Evolutionary conservation across 2,329 filamentous ascomycete genomes (phyloP), one percentile per base, ranked within the genome.

Genomic region (Alternaria hordeiaustralica): DNA sequence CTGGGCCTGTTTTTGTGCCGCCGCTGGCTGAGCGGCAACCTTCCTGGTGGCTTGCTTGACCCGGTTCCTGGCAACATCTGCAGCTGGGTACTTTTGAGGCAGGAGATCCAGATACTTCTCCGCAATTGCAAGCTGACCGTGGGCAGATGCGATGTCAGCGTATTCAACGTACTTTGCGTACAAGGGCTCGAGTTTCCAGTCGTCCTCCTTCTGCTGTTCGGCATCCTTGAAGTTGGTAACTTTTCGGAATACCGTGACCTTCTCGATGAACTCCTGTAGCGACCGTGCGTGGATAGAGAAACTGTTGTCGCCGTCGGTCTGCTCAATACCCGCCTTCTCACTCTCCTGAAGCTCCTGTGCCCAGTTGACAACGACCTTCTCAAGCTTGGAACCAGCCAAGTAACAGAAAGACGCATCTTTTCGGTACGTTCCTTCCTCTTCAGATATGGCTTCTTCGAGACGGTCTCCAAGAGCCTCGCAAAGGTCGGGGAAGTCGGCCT

Each of bases 81-180:
- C 96, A 61, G 92, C 92, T 43, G 93, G 90, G 78, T 97, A 97
- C 68, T 90, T 89, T 44, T 86, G 83, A 15, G 96, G 96, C 49
- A 99, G 86, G 57, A 99, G 88, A 75, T 94, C 89, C 44, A 99
- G 88, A 76, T 99, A 99, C 79, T 92, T 94, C 81, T 97, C 92
- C 6, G 96, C 96, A 71, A 94, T 88, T 30, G 89, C 86, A 58
- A 99, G 84, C 73, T 96, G 92, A 12, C 96, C 96, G 75, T 97
- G 93, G 7, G 93, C 89, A 50, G 96, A 94, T 61, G 96, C 89
- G 69, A 99, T 94, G 77, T 99, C 95, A 13, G 96, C 95, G 79
- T 98, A 99, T 82, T 99, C 96, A 26, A 92, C 90, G 78, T 99
- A 99, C 82, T 97, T 97, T 78, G 94, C 90, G 80, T 99, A 99